Base-by-base conservation (phyloP, 2,329 filamentous ascomycete genomes). In the Talaromyces sp. region DNA sequence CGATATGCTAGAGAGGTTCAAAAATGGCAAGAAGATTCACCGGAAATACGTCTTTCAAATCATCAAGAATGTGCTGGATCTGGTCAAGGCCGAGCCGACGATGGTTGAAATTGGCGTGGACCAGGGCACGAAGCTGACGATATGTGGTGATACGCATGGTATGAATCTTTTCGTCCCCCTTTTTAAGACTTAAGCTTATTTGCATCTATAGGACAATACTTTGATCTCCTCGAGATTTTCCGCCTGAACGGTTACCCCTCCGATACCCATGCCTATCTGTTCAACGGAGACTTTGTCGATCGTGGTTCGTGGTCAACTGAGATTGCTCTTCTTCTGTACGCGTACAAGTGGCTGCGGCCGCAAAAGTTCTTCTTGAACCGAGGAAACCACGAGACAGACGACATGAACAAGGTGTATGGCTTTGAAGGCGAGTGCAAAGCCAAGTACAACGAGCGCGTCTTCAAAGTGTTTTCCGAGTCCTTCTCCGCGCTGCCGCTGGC, bases 221-320 rank as follows among this genome's bases (percentile, higher is more conserved):
- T 96, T 74, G 95, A 99, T 75, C 83, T 99, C 49, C 88, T 99
- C 81, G 91, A 99, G 74, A 89, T 99, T 64, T 99, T 99, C 86
- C 84, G 90, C 65, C 84, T 95, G 60, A 97, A 96, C 68, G 95
- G 95, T 49, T 85, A 83, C 64, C 95, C 95, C 0, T 85, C 84
- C 17, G 91, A 93, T 64, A 91, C 89, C 72, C 92, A 98, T 74
- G 90, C 88, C 75, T 99, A 98, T 73, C 84, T 99, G 13, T 99
- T 99, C 83, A 99, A 99, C 75, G 95, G 95, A 65, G 95, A 99
- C 78, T 99, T 99, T 72, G 95, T 99, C 58, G 95, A 99, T 74
- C 86, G 95, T 73, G 95, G 95, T 29, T 97, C 92, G 41, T 99
- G 95, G 95, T 98, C 93, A 7, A 92, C 88, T n/a, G 95, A 99